These are phyloP conservation scores for Theileria annulata DNA, from an alignment of 169 alveolate species.

Conservation along the genomic window DNA sequence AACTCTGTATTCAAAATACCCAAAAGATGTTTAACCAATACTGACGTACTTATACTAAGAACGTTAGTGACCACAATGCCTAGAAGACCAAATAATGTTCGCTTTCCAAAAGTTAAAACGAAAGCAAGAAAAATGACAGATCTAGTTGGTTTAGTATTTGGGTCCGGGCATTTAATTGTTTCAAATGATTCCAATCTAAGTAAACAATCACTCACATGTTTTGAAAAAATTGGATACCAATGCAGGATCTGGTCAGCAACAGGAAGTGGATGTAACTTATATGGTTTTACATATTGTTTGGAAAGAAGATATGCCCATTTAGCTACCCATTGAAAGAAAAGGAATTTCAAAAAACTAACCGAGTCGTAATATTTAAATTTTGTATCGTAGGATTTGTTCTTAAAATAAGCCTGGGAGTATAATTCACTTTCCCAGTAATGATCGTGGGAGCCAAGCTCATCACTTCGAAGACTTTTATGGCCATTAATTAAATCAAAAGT, in stretches of 20 bases:
- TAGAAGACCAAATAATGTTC: slow-evolving; percentile 1
- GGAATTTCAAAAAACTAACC: background rate
- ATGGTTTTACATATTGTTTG: background rate
- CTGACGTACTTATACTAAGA: background rate
- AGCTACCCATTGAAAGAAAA: slow-evolving; percentile 27
- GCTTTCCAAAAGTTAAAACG: background rate
- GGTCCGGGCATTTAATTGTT: background rate
- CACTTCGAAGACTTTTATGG: too few relatives aligned
- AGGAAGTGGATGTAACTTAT: slow-evolving; percentile 39
- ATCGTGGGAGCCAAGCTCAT: background rate
- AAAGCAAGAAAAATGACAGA: background rate
- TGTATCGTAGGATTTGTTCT: background rate
- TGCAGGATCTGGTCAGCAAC: slow-evolving; percentile 10
- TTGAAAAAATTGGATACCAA: slow-evolving; percentile 36
- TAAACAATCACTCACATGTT: slow-evolving; percentile 43
- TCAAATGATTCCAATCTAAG: slow-evolving; percentile 15
- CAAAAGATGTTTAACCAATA: background rate
- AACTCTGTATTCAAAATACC: background rate
- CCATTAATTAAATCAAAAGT: background rate
- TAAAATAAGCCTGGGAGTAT: background rate
- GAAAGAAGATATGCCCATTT: slow-evolving; percentile 24
- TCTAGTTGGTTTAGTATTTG: background rate
- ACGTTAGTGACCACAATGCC: slow-evolving; percentile 15
- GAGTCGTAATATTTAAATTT: slow-evolving; percentile 20
- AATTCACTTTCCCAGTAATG: background rate